Percentiles rank a stretch among this genome's conserved stretches.
These are phyloP conservation scores for Inonotus hispidus DNA, from an alignment of 1,284 basidiomycete genomes.

Conservation along the genomic window DNA sequence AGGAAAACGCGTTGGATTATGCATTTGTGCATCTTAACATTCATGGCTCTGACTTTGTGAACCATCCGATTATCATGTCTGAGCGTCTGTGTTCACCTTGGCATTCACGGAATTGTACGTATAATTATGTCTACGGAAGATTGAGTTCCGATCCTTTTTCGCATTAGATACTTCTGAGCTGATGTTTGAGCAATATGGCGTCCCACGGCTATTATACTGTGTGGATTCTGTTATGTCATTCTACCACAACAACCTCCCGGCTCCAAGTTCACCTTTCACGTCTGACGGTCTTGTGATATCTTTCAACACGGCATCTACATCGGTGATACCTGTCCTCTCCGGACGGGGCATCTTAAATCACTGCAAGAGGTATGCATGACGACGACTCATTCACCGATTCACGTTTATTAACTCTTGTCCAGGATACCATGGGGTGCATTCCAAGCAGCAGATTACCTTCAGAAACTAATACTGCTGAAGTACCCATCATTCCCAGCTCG, in stretches of 20 bases:
- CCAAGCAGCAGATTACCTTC: constrained; percentile 86
- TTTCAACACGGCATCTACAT: constrained; percentile 82
- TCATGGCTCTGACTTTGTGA: constrained; percentile 60
- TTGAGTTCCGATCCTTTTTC: constrained; percentile 18
- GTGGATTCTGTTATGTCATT: constrained; percentile 94
- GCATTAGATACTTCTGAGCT: constrained; percentile 88
- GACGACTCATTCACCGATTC: not conserved
- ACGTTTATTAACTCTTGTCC: not conserved
- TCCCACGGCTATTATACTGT: constrained; percentile 84
- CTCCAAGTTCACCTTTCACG: constrained; percentile 35
- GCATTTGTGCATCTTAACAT: constrained; percentile 87
- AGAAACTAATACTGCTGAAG: constrained; percentile 92
- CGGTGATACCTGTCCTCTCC: constrained; percentile 78
- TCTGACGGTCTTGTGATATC: constrained; percentile 79
- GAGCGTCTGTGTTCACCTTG: constrained; percentile 88
- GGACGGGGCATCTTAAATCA: constrained; percentile 79
- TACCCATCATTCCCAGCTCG: constrained; percentile 80
- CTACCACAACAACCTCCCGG: constrained; percentile 61
- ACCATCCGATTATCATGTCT: constrained; percentile 92
- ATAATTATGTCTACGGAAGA: constrained; percentile 5
- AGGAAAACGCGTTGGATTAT: constrained; percentile 95
- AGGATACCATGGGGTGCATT: constrained; percentile 94
- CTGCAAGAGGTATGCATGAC: constrained; percentile 67
- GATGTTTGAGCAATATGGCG: constrained; percentile 91
- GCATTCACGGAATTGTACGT: constrained; percentile 75